Base-by-base conservation (phyloP, 805 yeast species). In the Ogataea nitratoaversa region DNA sequence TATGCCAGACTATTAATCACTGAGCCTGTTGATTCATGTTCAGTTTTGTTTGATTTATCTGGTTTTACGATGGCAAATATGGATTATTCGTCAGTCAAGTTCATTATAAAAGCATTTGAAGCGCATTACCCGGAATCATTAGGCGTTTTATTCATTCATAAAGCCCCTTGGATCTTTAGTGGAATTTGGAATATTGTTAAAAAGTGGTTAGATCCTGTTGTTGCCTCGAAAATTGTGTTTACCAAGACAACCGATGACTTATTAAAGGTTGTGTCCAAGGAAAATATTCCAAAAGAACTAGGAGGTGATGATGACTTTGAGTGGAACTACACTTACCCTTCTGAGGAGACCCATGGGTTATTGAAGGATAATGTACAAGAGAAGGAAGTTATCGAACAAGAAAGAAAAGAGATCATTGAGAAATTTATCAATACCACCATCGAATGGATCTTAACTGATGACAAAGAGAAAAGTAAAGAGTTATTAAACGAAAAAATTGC, bases 91-190 rank as follows among this genome's bases (percentile, higher is more conserved):
- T 88, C 96, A 4, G 95, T 93, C 44, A 90, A 90, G 65, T 91
- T 86, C 63, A 76, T 93, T 65, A 82, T 90, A 45, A 76, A 79
- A 40, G 84, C 90, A 45, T 89, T 93, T 62, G 98, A 93, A 69
- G 95, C 95, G 0, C 96, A 91, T 59, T 93, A 91, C 61, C 99
- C 99, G 1, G 99, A 93, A 65, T 82, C 87, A 30, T 72, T 93
- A 44, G 96, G 96, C 14, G 77, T 76, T 41, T 67, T 93, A 38
- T 74, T 88, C 50, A 84, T 93, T 45, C 95, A 88, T 67, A 84
- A 85, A 53, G 97, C 99, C 0, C 99, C 99, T 20, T 89, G 97
- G 98, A 78, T 93, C 40, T 93, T 93, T 67, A 79, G 85, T 37
- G 91, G 96, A 19, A 86, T 91, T 44, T 93, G 99, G 98, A 84